Evolutionary conservation across 768 basidiomycete genomes (phyloP), one percentile per base, ranked within the genome.

Genomic region (Solioccasus polychromus): DNA sequence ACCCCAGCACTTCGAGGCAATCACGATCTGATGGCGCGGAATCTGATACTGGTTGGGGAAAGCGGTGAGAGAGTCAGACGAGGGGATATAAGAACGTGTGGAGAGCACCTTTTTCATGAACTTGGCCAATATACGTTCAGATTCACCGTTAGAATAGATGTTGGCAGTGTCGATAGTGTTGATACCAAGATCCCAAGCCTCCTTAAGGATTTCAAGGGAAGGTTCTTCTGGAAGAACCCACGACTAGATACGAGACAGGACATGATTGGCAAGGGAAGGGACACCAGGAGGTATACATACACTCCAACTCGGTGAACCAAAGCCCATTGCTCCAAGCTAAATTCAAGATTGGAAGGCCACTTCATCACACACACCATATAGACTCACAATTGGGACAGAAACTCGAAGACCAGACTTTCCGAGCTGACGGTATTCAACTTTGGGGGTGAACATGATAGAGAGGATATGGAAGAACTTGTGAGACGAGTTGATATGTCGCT

Each of bases 81-180:
- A 8, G 18, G 12, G 8, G 17, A 24, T 39, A n/a, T 26, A 5
- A 39, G 4, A 18, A 18, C 8, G 15, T 10, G 15, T n/a, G n/a
- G n/a, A n/a, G n/a, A n/a, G 11, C 10, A 64, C 67, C 48, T 68
- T 52, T 52, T 69, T 65, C 35, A 72, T 52, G 31, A 67, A 69
- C 44, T 69, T 63, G 4, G 59, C 68, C 22, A 69, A 45, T 31
- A 72, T 53, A 15, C 53, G 45, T 53, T 72, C 71, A 3, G 66
- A 69, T 28, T 60, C 57, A 28, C 66, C 66, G 40, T 60, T 57
- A n/a, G 57, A 58, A 23, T 68, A 67, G 3, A 62, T 24, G 31
- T 70, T 66, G 28, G 69, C 62, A 1, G 70, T 69, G 47, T 72
- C 71, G 26, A 66, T 64, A 5, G 65, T 69, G 41, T 60, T 68